Conservation (phyloP, 371 early-diverging fungal genomes). For the Mortierella sp. region DNA sequence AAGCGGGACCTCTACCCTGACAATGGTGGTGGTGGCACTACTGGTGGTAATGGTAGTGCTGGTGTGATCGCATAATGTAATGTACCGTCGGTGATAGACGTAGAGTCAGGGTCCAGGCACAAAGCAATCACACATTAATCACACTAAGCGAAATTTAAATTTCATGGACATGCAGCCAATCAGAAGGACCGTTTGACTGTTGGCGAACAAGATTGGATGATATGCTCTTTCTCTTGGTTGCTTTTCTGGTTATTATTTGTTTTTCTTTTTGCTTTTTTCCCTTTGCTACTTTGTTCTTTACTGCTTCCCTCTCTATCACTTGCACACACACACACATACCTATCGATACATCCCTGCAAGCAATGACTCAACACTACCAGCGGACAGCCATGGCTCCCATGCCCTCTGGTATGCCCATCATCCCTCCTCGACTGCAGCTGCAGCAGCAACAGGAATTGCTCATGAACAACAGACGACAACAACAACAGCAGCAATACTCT, state of each 20-base stretch:
- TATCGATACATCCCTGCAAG: too few species aligned
- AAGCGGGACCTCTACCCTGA: constrained; percentile 43
- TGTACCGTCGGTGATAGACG: too few species aligned
- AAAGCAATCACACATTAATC: background rate
- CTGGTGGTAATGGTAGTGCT: background rate
- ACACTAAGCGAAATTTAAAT: constrained; percentile 5
- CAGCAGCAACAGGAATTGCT: constrained; percentile 36
- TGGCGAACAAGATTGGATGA: background rate
- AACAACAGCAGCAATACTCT: constrained; percentile 4
- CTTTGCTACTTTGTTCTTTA: background rate
- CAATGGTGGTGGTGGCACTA: background rate
- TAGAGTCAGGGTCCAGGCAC: background rate
- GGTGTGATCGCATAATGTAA: too few species aligned
- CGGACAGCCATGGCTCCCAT: constrained; percentile 13
- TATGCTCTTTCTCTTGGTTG: background rate
- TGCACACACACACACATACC: background rate
- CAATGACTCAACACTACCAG: constrained; percentile 38
- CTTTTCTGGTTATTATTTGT: background rate
- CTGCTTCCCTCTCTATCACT: background rate
- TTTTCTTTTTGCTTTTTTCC: background rate
- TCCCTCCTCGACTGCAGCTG: constrained; percentile 29
- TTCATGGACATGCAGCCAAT: background rate
- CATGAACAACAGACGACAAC: constrained; percentile 17
- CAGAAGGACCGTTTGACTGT: background rate
- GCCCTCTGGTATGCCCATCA: constrained; percentile 32